A percentile compares a stretch with the other conserved stretches of the same genome.
phyloP scores from a whole-genome alignment of 768 basidiomycete species.

The Macrolepiota dolichaula region DNA sequence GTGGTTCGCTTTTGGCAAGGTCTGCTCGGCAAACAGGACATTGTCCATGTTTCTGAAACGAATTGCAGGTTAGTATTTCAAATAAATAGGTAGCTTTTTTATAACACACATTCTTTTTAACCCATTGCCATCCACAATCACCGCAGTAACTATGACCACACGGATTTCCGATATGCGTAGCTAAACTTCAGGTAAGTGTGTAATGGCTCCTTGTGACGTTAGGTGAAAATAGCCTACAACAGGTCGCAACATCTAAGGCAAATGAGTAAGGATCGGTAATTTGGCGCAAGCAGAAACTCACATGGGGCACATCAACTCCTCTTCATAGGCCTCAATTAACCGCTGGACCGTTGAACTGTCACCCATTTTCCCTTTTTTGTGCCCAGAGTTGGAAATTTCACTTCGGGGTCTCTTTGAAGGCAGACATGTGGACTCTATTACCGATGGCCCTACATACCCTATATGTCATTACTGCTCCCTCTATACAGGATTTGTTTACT shows the following conservation, averaged over 20 bases:
- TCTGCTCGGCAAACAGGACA: constrained; percentile 61
- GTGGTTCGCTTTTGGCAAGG: constrained; percentile 35
- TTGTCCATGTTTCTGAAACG: constrained; percentile 27
- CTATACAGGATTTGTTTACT: not conserved
- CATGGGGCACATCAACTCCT: constrained; percentile 73
- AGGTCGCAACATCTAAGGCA: constrained; percentile 63
- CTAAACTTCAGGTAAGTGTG: constrained; percentile 38
- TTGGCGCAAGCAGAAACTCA: constrained; percentile 30
- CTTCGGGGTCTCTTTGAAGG: constrained; percentile 16
- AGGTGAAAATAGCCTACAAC: constrained; percentile 42
- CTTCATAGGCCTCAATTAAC: constrained; percentile 49
- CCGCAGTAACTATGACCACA: constrained; percentile 77
- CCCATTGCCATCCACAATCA: constrained; percentile 62
- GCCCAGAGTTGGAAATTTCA: constrained; percentile 11
- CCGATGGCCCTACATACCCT: not conserved
- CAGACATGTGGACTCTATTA: constrained; percentile 6
- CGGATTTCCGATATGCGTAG: constrained; percentile 60
- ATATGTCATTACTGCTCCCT: not conserved
- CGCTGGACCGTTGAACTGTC: constrained; percentile 20
- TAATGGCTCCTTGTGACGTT: not conserved
- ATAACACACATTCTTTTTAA: constrained; percentile 43
- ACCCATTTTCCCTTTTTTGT: constrained; percentile 46
- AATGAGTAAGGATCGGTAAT: constrained; percentile 10
- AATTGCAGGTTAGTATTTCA: constrained; percentile 20
- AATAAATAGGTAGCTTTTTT: not conserved